phyloP scores from a whole-genome alignment of 2,329 filamentous ascomycete species.

The Apiospora sp. region DNA sequence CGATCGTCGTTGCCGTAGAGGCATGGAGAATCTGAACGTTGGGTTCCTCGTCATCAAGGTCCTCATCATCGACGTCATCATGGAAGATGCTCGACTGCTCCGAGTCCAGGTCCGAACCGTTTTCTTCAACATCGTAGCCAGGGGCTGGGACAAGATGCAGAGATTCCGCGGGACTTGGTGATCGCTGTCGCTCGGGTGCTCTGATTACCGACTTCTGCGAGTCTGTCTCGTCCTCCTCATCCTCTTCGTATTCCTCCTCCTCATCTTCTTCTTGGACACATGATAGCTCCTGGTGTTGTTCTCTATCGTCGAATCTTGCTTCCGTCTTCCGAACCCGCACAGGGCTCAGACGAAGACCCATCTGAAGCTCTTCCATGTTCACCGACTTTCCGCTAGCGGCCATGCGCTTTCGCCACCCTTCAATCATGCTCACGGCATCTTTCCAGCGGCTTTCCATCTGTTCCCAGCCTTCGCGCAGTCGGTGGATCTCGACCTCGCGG shows the following conservation, averaged over 20 bases:
- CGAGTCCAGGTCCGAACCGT: constrained; percentile 41
- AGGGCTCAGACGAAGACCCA: constrained; percentile 71
- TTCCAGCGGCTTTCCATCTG: constrained; percentile 92
- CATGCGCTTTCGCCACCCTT: constrained; percentile 89
- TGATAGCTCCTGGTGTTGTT: constrained; percentile 48
- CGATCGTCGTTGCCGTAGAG: constrained; percentile 41
- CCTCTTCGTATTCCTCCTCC: constrained; percentile 54
- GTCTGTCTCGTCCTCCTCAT: constrained; percentile 44
- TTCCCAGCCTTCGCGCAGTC: constrained; percentile 86
- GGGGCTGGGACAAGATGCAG: constrained; percentile 51
- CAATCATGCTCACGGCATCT: constrained; percentile 89
- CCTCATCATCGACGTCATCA: constrained; percentile 52
- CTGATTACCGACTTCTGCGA: constrained; percentile 22
- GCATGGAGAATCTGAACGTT: constrained; percentile 44
- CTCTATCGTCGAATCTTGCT: constrained; percentile 25
- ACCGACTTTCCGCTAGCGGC: constrained; percentile 73
- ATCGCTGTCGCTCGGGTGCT: constrained; percentile 27
- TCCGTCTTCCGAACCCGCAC: constrained; percentile 60
- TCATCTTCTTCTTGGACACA: constrained; percentile 52
- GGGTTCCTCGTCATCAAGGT: constrained; percentile 42
- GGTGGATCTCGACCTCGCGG: constrained; percentile 89
- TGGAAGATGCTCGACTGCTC: constrained; percentile 54
- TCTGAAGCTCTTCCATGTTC: constrained; percentile 71
- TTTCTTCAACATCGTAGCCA: constrained; percentile 39
- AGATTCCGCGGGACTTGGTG: constrained; percentile 47